Percentiles rank a stretch among this genome's conserved stretches.
Conservation (phyloP, 257 asterid species). For the Catharanthus roseus region DNA sequence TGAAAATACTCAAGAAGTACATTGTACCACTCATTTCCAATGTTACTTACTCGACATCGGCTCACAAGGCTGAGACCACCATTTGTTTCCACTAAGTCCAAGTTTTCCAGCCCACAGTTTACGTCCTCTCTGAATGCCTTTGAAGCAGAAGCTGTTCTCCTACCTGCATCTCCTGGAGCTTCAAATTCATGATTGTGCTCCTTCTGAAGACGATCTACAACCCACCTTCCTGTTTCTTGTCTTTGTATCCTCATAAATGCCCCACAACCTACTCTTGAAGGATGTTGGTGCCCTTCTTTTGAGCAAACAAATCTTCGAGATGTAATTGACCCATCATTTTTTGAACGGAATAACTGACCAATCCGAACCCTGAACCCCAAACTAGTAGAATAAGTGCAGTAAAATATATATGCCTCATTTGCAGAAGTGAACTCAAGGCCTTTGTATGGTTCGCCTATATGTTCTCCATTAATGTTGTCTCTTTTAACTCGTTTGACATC, state of each 20-base stretch:
- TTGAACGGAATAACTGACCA: slow-evolving; percentile 92
- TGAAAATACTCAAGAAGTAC: slow-evolving; percentile 82
- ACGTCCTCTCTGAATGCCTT: slow-evolving; percentile 57
- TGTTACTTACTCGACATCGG: slow-evolving; percentile 46
- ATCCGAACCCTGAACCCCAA: slow-evolving; percentile 75
- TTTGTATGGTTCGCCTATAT: slow-evolving; percentile 61
- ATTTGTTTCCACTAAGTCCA: slow-evolving; percentile 80
- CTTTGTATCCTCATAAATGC: slow-evolving; percentile 96
- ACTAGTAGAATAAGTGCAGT: slow-evolving; percentile 54
- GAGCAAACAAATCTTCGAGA: slow-evolving; percentile 96
- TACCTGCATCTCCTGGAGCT: slow-evolving; percentile 36
- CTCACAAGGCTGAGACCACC: slow-evolving; percentile 78
- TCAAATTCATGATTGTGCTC: slow-evolving; percentile 79
- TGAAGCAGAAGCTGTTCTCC: slow-evolving; percentile 40
- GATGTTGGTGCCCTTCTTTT: slow-evolving; percentile 96
- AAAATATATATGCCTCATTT: slow-evolving; percentile 77
- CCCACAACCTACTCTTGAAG: slow-evolving; percentile 96
- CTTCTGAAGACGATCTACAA: slow-evolving; percentile 78
- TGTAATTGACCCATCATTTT: slow-evolving; percentile 86
- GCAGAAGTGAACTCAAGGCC: slow-evolving; percentile 78
- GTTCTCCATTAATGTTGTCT: slow-evolving; percentile 50
- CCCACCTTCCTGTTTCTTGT: slow-evolving; percentile 78
- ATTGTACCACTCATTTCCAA: slow-evolving; percentile 59
- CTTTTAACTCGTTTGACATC: slow-evolving; percentile 66
- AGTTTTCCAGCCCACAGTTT: slow-evolving; percentile 55